Percentiles rank a stretch among this genome's conserved stretches.
Conservation (phyloP, 768 basidiomycete species). For the Postia placenta region DNA sequence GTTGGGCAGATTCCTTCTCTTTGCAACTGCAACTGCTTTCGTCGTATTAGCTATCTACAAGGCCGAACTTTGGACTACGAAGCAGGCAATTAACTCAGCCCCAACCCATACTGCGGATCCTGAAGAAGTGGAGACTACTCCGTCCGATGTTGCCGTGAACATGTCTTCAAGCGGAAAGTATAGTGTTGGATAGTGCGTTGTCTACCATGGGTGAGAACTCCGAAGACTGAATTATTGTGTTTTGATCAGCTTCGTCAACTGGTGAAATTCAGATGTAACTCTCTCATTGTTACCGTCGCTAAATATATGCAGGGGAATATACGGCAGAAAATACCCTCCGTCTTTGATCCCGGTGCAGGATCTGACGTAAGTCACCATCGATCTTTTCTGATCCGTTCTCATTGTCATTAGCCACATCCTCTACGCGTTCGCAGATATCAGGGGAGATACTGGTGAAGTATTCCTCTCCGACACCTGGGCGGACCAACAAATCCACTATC, state of each 20-base stretch:
- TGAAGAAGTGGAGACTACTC: too few species aligned
- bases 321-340: conserved; percentile 88
- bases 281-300: background rate
- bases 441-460: conserved; percentile 80
- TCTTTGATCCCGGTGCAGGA: conserved; percentile 75
- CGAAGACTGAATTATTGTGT: background rate
- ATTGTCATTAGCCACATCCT: conserved; percentile 61
- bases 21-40: conserved; percentile 30
- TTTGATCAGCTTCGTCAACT: conserved; percentile 63
- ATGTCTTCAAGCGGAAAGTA: conserved; percentile 53
- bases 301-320: conserved; percentile 70
- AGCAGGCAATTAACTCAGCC: too few species aligned
- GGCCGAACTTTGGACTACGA: conserved; percentile 34
- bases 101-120: too few species aligned
- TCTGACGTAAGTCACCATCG: conserved; percentile 60
- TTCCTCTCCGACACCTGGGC: conserved; percentile 88
- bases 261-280: conserved; percentile 36
- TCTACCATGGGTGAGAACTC: background rate
- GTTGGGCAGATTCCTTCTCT: conserved; percentile 27
- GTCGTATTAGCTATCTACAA: conserved; percentile 37
- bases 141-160: too few species aligned
- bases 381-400: background rate
- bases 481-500: conserved; percentile 95
- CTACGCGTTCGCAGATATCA: conserved; percentile 90
- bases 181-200: conserved; percentile 73